Conservation (phyloP, 2,329 filamentous ascomycete genomes). For the Huntiella abstrusa region DNA sequence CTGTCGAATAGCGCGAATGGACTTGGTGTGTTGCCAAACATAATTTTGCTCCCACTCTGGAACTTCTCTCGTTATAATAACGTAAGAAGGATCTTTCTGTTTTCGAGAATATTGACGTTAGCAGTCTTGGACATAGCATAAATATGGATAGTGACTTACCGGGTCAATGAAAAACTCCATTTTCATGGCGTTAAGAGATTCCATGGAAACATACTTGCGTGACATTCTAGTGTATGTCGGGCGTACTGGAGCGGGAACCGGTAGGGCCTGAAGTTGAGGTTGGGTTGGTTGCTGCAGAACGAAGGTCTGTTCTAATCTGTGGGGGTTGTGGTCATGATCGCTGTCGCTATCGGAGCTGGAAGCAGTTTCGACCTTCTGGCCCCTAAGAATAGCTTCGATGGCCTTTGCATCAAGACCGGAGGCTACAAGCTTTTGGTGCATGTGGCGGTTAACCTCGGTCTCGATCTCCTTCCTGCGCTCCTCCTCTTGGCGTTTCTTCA, state of each 20-base stretch:
- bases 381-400: conserved; percentile 39
- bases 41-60: conserved; percentile 51
- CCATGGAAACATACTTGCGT: conserved; percentile 39
- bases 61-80: conserved; percentile 57
- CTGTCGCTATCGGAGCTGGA: neutral
- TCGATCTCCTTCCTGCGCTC: conserved; percentile 31
- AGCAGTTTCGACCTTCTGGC: conserved; percentile 23
- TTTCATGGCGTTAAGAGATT: conserved; percentile 35
- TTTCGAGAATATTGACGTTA: neutral
- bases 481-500: conserved; percentile 27
- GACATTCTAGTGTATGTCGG: conserved; percentile 47
- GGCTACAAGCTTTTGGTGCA: conserved; percentile 38
- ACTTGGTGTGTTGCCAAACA: conserved; percentile 52
- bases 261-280: neutral
- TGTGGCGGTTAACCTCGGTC: conserved; percentile 32
- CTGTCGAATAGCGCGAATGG: conserved; percentile 36
- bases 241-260: conserved; percentile 14
- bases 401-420: conserved; percentile 40
- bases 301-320: neutral
- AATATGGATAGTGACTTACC: conserved; percentile 21
- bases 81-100: conserved; percentile 42
- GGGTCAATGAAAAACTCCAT: conserved; percentile 39
- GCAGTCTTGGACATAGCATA: neutral
- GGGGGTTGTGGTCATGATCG: neutral
- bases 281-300: neutral